These are phyloP conservation scores for Aspergillaceae sp. DNA, from an alignment of 2,329 filamentous ascomycete genomes.

Conservation along the genomic window DNA sequence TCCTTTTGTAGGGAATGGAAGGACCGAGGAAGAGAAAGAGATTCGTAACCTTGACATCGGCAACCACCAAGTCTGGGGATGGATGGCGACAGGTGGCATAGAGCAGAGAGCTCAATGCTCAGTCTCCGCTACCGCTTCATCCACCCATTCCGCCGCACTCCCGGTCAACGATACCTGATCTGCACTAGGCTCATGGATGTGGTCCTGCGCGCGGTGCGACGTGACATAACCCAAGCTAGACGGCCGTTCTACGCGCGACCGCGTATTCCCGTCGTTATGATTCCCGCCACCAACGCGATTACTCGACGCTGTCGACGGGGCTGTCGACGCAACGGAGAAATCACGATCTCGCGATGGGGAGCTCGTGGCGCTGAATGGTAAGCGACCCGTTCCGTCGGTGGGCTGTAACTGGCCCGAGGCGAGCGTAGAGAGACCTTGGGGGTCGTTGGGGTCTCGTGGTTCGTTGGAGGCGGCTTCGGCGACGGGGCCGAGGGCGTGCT, in stretches of 20 bases:
- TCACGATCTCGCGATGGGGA: conserved; percentile 29
- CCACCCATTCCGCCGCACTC: conserved; percentile 38
- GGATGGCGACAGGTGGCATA: conserved; percentile 1
- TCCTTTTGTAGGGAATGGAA: background rate
- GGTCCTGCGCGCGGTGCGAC: conserved; percentile 41
- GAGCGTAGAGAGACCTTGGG: conserved; percentile 6
- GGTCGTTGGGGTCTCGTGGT: conserved; percentile 7
- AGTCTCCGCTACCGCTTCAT: conserved; percentile 15
- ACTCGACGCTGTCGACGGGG: conserved; percentile 29
- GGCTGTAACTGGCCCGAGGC: conserved; percentile 13
- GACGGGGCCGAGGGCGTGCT: conserved; percentile 11
- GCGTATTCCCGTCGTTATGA: conserved; percentile 8
- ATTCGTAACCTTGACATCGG: conserved; percentile 13
- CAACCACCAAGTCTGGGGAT: background rate
- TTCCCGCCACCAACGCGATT: conserved; percentile 16
- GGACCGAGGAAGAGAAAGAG: conserved; percentile 3
- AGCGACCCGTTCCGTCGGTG: conserved; percentile 25
- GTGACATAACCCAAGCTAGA: conserved; percentile 44
- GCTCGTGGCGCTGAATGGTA: conserved; percentile 34
- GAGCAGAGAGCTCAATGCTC: conserved; percentile 6
- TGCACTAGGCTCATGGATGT: conserved; percentile 37
- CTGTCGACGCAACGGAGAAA: conserved; percentile 28
- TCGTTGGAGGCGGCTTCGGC: conserved; percentile 10
- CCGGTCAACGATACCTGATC: conserved; percentile 31
- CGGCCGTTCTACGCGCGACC: conserved; percentile 27